phyloP scores from a whole-genome alignment of 2,329 filamentous ascomycete species.

The Fusarium anthophilum region DNA sequence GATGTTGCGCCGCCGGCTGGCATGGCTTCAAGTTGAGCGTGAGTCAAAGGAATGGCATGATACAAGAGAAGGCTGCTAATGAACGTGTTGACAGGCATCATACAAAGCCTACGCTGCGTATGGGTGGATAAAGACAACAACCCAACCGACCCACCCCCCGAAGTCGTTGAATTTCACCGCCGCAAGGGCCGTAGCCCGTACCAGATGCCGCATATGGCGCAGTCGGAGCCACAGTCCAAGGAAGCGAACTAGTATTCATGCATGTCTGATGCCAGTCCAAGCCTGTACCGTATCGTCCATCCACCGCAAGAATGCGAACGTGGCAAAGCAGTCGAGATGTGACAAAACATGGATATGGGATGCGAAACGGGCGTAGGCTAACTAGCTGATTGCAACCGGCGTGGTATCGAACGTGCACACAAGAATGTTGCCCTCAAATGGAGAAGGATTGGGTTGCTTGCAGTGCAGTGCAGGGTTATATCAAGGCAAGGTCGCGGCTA shows the following conservation, averaged over 20 bases:
- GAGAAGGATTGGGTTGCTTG: not conserved
- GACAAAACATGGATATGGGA: not conserved
- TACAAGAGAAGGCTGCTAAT: not conserved
- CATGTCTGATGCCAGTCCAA: not conserved
- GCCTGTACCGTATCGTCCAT: not conserved
- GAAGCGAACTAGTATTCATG: not conserved
- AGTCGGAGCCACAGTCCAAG: not conserved
- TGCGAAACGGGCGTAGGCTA: not conserved
- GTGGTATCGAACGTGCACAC: not conserved
- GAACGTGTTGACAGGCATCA: not conserved
- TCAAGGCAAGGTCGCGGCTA: not conserved
- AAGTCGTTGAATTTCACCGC: not conserved
- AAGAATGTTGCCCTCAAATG: not conserved
- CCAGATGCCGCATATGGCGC: not conserved
- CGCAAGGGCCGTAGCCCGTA: not conserved
- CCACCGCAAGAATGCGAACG: not conserved
- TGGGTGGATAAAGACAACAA: not conserved
- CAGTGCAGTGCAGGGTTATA: not conserved
- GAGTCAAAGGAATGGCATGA: not conserved
- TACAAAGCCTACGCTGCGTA: not conserved
- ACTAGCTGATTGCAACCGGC: not conserved
- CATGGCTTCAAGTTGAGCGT: conserved; percentile 4
- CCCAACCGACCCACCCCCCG: not conserved
- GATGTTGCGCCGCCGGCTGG: not conserved
- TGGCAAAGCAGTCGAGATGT: not conserved